phyloP scores from a whole-genome alignment of 495 filamentous ascomycete genomes.

The Achaetomiella virescens region DNA sequence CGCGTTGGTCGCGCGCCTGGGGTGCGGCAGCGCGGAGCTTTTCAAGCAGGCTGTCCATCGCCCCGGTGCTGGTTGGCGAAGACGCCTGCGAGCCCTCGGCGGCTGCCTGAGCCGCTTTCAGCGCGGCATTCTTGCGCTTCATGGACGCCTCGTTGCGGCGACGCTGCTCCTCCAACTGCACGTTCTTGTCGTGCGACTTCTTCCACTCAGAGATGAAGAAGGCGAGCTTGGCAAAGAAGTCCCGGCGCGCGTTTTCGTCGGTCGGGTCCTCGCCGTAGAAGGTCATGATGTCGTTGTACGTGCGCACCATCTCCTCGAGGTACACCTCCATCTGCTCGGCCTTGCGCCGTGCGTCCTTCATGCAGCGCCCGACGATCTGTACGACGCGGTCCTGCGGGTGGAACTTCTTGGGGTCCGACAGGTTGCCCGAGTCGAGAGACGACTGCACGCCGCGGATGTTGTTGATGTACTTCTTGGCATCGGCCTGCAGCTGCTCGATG shows the following conservation, averaged over 20 bases:
- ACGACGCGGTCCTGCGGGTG: slow-evolving; percentile 94
- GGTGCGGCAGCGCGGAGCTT: slow-evolving; percentile 92
- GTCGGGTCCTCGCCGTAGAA: slow-evolving; percentile 93
- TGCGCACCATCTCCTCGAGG: slow-evolving; percentile 83
- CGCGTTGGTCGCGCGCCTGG: slow-evolving; percentile 77
- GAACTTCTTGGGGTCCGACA: slow-evolving; percentile 95
- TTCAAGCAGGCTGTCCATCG: slow-evolving; percentile 95
- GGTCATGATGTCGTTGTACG: slow-evolving; percentile 91
- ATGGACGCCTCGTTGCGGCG: slow-evolving; percentile 81
- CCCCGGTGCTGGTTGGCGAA: slow-evolving; percentile 75
- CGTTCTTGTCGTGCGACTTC: slow-evolving; percentile 91
- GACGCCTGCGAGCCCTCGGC: slow-evolving; percentile 41
- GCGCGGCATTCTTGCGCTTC: slow-evolving; percentile 70
- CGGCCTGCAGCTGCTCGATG: slow-evolving; percentile 80
- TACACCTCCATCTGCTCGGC: slow-evolving; percentile 94
- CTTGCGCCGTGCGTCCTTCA: slow-evolving; percentile 95
- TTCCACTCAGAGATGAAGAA: slow-evolving; percentile 90
- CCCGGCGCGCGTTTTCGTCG: slow-evolving; percentile 89
- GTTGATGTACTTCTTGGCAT: slow-evolving; percentile 91
- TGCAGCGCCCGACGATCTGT: slow-evolving; percentile 82
- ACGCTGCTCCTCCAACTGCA: slow-evolving; percentile 71
- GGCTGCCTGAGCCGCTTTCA: slow-evolving; percentile 54
- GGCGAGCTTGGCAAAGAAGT: slow-evolving; percentile 96
- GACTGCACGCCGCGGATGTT: slow-evolving; percentile 90
- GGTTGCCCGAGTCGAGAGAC: slow-evolving; percentile 86